Conservation (phyloP, 1,139 yeast species). For the Geotrichum siamense region DNA sequence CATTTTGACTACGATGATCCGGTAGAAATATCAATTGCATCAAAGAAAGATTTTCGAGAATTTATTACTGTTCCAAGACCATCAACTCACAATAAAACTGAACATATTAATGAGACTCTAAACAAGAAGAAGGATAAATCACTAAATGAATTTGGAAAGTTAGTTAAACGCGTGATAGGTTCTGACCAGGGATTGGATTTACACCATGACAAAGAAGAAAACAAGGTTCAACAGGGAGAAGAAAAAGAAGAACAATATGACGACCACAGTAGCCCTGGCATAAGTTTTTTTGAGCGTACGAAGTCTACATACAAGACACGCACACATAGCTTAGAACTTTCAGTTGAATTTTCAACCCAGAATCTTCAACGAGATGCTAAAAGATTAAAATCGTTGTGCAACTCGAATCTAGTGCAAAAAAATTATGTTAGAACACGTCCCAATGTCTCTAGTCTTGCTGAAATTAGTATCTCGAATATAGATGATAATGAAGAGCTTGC, state of each 20-base stretch:
- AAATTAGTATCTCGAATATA: conserved; percentile 24
- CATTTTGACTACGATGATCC: conserved; percentile 7
- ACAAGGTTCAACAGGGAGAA: conserved; percentile 17
- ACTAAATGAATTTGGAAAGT: conserved; percentile 6
- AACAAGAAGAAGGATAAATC: neutral
- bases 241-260: conserved; percentile 13
- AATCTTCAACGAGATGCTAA: conserved; percentile 9
- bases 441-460: conserved; percentile 5
- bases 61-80: no score
- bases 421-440: neutral
- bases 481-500: conserved; percentile 48
- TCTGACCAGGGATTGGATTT: neutral
- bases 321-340: conserved; percentile 12
- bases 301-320: conserved; percentile 2
- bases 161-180: conserved; percentile 1
- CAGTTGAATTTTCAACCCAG: conserved; percentile 8
- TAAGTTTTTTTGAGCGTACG: neutral
- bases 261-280: neutral
- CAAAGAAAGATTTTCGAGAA: no score
- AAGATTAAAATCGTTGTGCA: neutral
- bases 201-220: neutral
- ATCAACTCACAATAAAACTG: neutral
- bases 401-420: neutral
- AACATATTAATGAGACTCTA: no score
- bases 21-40: neutral